Evolutionary conservation across 2,329 filamentous ascomycete genomes (phyloP).

Genomic region (Coniochaeta sp.): DNA sequence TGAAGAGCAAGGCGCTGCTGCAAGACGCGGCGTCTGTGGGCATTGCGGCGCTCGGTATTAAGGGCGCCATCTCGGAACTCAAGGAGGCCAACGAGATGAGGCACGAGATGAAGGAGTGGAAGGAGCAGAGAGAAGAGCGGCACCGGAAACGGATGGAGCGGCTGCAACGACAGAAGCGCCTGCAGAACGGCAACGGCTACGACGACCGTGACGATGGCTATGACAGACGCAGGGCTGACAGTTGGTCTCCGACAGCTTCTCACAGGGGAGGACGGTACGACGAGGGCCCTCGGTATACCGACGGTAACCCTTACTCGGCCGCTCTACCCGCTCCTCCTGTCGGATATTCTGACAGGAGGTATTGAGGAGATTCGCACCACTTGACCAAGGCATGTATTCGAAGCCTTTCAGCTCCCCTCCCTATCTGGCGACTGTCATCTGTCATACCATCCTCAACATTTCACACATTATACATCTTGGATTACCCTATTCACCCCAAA

Average conservation of each 20-base stretch:
- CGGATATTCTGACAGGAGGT: slow-evolving; percentile 29
- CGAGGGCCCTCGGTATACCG: slow-evolving; percentile 38
- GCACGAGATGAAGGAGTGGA: slow-evolving; percentile 42
- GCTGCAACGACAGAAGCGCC: slow-evolving; percentile 16
- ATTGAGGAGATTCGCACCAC: slow-evolving; percentile 11
- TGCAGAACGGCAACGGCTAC: slow-evolving; percentile 16
- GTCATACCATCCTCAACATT: not conserved
- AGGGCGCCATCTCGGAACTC: slow-evolving; percentile 47
- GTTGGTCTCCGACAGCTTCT: slow-evolving; percentile 35
- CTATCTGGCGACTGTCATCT: not conserved
- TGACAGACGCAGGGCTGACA: slow-evolving; percentile 30
- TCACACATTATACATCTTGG: not conserved
- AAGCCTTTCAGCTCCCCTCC: not conserved
- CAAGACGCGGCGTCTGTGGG: slow-evolving; percentile 54
- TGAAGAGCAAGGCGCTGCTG: slow-evolving; percentile 49
- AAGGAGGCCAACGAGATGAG: slow-evolving; percentile 46
- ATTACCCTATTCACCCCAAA: not conserved
- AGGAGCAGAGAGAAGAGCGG: slow-evolving; percentile 39
- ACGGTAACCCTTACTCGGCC: slow-evolving; percentile 39
- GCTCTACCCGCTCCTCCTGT: slow-evolving; percentile 33
- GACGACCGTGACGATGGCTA: slow-evolving; percentile 8
- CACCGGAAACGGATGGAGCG: slow-evolving; percentile 40
- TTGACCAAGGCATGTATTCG: slow-evolving; percentile 8
- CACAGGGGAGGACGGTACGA: slow-evolving; percentile 26
- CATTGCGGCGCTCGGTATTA: slow-evolving; percentile 51